Evolutionary conservation across 106 monocot species (phyloP), one percentile per base, ranked within the genome.

Genomic region (Apostasia ramifera): DNA sequence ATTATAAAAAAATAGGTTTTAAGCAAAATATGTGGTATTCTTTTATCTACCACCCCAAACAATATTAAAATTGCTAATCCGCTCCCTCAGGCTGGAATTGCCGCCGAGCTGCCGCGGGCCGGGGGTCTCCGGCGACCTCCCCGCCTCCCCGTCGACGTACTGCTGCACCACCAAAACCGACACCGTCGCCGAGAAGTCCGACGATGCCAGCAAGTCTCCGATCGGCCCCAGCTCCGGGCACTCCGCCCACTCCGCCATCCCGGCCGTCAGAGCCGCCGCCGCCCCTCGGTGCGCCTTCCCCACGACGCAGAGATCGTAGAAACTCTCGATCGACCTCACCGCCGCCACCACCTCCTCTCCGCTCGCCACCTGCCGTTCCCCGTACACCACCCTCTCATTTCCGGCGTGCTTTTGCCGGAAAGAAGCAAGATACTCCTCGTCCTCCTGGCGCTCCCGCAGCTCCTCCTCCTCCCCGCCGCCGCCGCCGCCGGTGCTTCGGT

Each of bases 181-280:
- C 2, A 50, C 58, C 6, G 48, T 66, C 8, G 41, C 47, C 2
- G 57, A 14, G 42, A 78, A 70, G 43, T 78, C 78, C 42, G 78
- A 58, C 3, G 63, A 55, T 2, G 78, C 71, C 1, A 78, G 65
- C 0, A 78, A 10, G 37, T 78, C 78, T 6, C 78, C 78, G 12
- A 78, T 72, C 1, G 78, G 71, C 47, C 78, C 78, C 39, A 78
- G 53, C 59, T 78, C 78, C 50, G 78, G 78, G 57, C 71, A 78
- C 58, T 78, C 78, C 1, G 71, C 48, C 62, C 72, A 58, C 7
- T 72, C 72, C 42, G 6, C 53, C 62, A 62, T 4, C 40, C 72
- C 72, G 2, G 71, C 66, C 9, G 65, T 63, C 50, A 78, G 37
- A 12, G 39, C 46, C 7, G 78, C 11, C 11, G 55, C 47, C 9